Conservation (phyloP, 805 yeast genomes). For the Kuraishia capsulata region DNA sequence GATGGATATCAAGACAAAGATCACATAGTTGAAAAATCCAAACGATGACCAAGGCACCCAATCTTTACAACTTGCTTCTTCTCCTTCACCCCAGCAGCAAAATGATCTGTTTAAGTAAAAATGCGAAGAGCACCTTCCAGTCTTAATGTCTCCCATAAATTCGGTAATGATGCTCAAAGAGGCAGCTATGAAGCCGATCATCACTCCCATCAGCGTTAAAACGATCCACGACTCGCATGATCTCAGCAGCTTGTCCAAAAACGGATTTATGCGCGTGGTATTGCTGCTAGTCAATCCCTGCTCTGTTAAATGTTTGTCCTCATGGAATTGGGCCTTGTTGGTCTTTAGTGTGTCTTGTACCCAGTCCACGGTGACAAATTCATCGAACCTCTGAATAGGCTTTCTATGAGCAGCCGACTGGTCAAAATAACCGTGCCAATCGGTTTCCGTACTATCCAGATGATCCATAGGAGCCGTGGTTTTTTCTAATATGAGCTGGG, state of each 20-base stretch:
- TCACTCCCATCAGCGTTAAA: conserved; percentile 63
- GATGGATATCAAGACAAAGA: conserved; percentile 52
- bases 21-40: conserved; percentile 37
- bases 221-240: conserved; percentile 61
- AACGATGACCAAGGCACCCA: conserved; percentile 64
- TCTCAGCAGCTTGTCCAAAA: conserved; percentile 19
- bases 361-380: conserved; percentile 66
- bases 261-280: conserved; percentile 8
- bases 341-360: conserved; percentile 48
- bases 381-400: conserved; percentile 40
- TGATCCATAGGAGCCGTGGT: too few species aligned
- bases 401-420: conserved; percentile 8
- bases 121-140: conserved; percentile 67
- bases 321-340: conserved; percentile 23
- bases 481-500: too few species aligned
- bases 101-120: conserved; percentile 66
- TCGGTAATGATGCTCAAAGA: conserved; percentile 74
- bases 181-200: conserved; percentile 81
- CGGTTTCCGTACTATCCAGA: too few species aligned
- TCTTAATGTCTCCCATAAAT: conserved; percentile 70
- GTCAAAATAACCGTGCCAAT: conserved; percentile 15
- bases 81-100: conserved; percentile 69
- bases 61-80: conserved; percentile 35
- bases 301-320: conserved; percentile 10
- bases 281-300: conserved; percentile 2